phyloP scores from a whole-genome alignment of 176 grass and related monocot genomes.

The Oryza punctata region DNA sequence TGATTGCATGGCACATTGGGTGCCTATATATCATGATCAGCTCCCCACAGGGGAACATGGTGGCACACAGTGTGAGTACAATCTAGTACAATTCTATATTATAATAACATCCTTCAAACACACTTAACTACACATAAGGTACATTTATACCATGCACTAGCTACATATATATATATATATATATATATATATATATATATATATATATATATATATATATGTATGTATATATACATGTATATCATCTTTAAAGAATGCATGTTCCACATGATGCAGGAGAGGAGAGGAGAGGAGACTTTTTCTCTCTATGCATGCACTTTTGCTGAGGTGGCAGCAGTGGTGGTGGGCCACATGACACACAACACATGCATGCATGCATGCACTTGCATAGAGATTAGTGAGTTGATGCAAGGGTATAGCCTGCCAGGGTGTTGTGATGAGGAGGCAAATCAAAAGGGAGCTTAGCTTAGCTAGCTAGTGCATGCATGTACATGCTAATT shows the following conservation, averaged over 20 bases:
- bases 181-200: not conserved
- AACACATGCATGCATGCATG: slow-evolving; percentile 14
- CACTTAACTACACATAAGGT: not conserved
- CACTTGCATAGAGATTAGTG: not conserved
- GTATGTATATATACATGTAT: not conserved
- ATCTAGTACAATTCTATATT: not conserved
- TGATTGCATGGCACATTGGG: not conserved
- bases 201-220: not conserved
- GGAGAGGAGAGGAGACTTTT: slow-evolving; percentile 24
- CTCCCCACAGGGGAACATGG: slow-evolving; percentile 49
- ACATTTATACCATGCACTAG: not conserved
- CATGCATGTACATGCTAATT: not conserved
- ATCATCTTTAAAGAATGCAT: not conserved
- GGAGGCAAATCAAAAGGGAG: slow-evolving; percentile 24
- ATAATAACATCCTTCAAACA: not conserved
- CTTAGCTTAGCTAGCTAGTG: not conserved
- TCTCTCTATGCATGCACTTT: not conserved
- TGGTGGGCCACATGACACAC: not conserved
- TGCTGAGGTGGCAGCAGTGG: slow-evolving; percentile 35
- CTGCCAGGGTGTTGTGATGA: slow-evolving; percentile 56
- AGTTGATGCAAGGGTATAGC: not conserved
- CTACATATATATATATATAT: not conserved
- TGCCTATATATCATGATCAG: slow-evolving; percentile 37
- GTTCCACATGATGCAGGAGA: slow-evolving; percentile 3
- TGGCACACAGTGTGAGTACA: slow-evolving; percentile 19